A percentile compares a stretch with the other conserved stretches of the same genome.
Evolutionary conservation across 192 early-diverging fungal species (phyloP).

Genomic region (Backusella circina): DNA sequence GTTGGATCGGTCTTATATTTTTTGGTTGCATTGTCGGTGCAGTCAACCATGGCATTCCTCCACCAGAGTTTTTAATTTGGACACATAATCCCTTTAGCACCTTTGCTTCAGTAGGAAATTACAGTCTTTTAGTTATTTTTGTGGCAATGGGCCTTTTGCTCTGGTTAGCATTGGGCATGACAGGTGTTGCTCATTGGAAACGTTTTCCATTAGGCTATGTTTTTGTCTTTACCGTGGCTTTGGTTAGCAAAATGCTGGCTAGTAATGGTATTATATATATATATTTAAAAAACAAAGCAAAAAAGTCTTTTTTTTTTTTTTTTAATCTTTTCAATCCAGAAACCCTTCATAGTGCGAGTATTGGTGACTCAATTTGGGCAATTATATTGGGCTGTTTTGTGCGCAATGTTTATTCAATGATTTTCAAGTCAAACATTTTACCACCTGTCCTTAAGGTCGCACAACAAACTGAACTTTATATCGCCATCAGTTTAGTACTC

Average conservation of each 20-base stretch:
- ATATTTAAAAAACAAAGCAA: neutral
- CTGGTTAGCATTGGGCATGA: conserved; percentile 37
- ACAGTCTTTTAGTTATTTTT: conserved; percentile 41
- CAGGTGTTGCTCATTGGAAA: conserved; percentile 29
- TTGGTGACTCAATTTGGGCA: conserved; percentile 56
- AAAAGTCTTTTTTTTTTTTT: neutral
- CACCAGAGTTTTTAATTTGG: conserved; percentile 42
- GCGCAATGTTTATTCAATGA: conserved; percentile 28
- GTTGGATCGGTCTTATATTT: conserved; percentile 52
- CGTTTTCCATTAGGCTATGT: conserved; percentile 39
- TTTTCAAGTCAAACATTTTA: conserved; percentile 15
- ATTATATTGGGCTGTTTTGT: conserved; percentile 46
- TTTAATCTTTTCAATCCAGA: conserved; percentile 13
- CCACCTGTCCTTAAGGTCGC: conserved; percentile 49
- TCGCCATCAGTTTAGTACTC: conserved; percentile 47
- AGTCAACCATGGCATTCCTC: conserved; percentile 39
- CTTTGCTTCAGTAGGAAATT: conserved; percentile 31
- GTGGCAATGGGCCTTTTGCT: conserved; percentile 41
- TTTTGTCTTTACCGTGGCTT: conserved; percentile 40
- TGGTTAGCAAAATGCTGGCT: conserved; percentile 48
- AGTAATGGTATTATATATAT: conserved; percentile 28
- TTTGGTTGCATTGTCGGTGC: conserved; percentile 39
- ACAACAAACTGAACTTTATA: conserved; percentile 54
- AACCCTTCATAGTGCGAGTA: conserved; percentile 36
- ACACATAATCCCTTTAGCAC: conserved; percentile 42